These are phyloP conservation scores for Elaeis oleifera DNA, from an alignment of 202 grass and related monocot genomes.

Conservation along the genomic window DNA sequence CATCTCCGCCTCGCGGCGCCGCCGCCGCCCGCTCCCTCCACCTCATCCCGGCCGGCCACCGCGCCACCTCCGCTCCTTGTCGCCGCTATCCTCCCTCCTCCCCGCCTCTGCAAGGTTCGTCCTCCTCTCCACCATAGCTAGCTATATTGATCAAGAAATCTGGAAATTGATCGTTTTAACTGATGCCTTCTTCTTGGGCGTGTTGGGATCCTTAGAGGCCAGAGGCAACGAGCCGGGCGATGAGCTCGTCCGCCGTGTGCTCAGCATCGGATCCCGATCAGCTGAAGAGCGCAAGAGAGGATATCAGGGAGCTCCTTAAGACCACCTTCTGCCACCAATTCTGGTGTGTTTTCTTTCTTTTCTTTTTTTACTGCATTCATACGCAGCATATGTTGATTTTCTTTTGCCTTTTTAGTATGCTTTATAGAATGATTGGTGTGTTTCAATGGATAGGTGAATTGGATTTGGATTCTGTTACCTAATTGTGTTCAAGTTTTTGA, in stretches of 20 bases:
- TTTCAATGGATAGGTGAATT: too few species aligned
- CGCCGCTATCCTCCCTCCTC: not conserved
- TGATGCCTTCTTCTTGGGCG: too few species aligned
- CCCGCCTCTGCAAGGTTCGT: conserved; percentile 41
- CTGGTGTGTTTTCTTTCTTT: conserved; percentile 33
- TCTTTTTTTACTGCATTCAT: not conserved
- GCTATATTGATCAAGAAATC: too few species aligned
- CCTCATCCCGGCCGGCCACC: not conserved
- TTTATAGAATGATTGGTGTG: not conserved
- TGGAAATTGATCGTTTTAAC: too few species aligned
- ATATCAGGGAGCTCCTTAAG: conserved; percentile 71
- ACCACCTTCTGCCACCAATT: conserved; percentile 66
- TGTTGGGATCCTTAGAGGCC: conserved; percentile 3
- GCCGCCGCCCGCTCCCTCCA: conserved; percentile 15
- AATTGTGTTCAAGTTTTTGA: too few species aligned
- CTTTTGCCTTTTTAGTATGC: not conserved
- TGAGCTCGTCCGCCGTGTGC: conserved; percentile 27
- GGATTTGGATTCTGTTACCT: too few species aligned
- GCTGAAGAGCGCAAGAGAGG: conserved; percentile 76
- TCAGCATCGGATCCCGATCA: conserved; percentile 45
- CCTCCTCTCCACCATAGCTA: not conserved
- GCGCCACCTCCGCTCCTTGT: not conserved
- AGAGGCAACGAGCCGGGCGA: conserved; percentile 10
- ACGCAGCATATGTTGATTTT: not conserved
- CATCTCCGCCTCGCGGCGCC: conserved; percentile 3